Conservation (phyloP, 192 early-diverging fungal species). For the Entomortierella parvispora region DNA sequence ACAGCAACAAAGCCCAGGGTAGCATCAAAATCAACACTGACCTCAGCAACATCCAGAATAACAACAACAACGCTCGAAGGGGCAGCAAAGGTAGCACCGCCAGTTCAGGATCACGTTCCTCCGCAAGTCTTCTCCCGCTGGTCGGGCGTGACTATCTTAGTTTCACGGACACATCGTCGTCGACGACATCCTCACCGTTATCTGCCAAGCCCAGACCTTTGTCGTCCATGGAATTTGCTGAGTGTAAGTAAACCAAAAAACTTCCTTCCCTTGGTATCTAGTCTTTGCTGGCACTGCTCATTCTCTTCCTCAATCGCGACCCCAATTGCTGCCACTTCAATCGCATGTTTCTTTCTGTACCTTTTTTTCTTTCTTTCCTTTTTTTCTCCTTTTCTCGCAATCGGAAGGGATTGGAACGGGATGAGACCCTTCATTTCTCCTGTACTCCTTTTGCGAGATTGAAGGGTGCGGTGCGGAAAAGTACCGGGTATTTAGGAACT, state of each 20-base stretch:
- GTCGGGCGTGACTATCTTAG: conserved; percentile 40
- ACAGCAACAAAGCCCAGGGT: too few species aligned
- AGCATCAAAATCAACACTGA: too few species aligned
- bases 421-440: too few species aligned
- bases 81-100: neutral
- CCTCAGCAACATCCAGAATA: neutral
- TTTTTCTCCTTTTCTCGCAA: neutral
- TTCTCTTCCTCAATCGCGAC: neutral
- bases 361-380: neutral
- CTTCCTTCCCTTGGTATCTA: neutral
- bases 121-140: conserved; percentile 42
- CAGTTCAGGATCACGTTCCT: neutral
- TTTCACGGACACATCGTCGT: conserved; percentile 18
- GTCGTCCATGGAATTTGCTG: conserved; percentile 48
- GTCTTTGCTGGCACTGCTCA: neutral
- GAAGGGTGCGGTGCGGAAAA: too few species aligned
- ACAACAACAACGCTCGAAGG: neutral
- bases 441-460: too few species aligned
- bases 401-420: too few species aligned
- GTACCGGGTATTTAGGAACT: too few species aligned
- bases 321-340: too few species aligned
- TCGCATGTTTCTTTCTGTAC: neutral
- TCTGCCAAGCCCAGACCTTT: conserved; percentile 17
- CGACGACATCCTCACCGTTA: conserved; percentile 9
- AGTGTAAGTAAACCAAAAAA: conserved; percentile 23